Conservation (phyloP, 2,329 filamentous ascomycete genomes). For the Xylariaceae sp. region DNA sequence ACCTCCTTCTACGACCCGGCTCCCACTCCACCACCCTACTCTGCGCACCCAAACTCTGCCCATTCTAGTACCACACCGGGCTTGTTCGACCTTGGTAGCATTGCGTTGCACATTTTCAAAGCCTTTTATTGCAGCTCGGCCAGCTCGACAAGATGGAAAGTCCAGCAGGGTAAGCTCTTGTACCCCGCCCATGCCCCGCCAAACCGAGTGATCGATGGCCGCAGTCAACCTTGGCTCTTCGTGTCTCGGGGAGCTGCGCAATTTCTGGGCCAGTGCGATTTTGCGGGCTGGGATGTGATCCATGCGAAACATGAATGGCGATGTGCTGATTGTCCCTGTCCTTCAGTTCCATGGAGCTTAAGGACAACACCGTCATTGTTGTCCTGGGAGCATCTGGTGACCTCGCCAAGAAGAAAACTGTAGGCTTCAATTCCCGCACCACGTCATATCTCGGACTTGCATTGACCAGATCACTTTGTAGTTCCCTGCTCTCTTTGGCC, state of each 20-base stretch:
- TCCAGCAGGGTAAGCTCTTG: conserved; percentile 31
- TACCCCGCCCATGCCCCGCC: conserved; percentile 33
- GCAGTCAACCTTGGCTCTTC: too few species aligned
- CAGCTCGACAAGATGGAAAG: conserved; percentile 29
- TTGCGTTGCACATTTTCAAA: conserved; percentile 8
- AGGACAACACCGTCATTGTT: conserved; percentile 96
- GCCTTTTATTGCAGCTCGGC: conserved; percentile 8
- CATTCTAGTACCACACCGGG: conserved; percentile 1
- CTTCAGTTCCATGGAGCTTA: conserved; percentile 82
- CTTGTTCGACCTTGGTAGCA: neutral
- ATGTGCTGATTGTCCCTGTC: conserved; percentile 35
- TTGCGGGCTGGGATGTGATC: neutral
- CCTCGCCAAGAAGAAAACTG: conserved; percentile 99
- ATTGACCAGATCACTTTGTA: conserved; percentile 35
- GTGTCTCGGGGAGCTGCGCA: conserved; percentile 12
- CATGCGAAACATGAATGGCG: conserved; percentile 6
- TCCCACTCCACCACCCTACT: conserved; percentile 10
- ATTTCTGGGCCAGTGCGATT: conserved; percentile 1
- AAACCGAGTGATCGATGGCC: conserved; percentile 23
- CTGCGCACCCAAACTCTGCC: conserved; percentile 8
- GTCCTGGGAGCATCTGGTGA: conserved; percentile 97
- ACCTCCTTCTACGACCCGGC: conserved; percentile 8
- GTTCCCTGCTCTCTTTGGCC: conserved; percentile 96
- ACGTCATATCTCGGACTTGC: conserved; percentile 9
- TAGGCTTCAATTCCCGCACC: conserved; percentile 41